phyloP scores from a whole-genome alignment of 2,329 filamentous ascomycete genomes.

The Stemphylium lycopersici region DNA sequence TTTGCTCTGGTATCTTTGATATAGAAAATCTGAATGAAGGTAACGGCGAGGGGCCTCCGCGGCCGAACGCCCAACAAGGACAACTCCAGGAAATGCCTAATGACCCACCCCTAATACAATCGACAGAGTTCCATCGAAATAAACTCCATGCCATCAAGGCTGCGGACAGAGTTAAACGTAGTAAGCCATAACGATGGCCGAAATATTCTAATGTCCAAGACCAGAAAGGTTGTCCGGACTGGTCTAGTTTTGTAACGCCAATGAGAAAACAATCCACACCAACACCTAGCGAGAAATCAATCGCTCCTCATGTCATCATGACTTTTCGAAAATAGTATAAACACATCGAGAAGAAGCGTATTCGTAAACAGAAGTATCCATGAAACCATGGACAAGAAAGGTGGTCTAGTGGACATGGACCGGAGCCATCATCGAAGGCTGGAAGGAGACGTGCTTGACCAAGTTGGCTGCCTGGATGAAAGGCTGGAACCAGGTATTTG shows the following conservation, averaged over 20 bases:
- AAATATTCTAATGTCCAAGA: conserved; percentile 29
- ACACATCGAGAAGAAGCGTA: conserved; percentile 44
- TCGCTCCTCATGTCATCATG: conserved; percentile 47
- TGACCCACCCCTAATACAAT: conserved; percentile 18
- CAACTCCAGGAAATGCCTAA: conserved; percentile 32
- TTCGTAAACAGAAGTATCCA: conserved; percentile 23
- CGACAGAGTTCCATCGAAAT: conserved; percentile 18
- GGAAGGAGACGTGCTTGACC: conserved; percentile 51
- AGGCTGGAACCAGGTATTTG: conserved; percentile 49
- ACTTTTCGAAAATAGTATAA: conserved; percentile 42
- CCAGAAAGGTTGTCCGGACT: conserved; percentile 22
- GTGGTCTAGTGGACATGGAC: conserved; percentile 45
- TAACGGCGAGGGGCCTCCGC: conserved; percentile 26
- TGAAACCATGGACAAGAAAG: not conserved
- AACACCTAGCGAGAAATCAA: conserved; percentile 40
- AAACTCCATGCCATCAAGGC: conserved; percentile 43
- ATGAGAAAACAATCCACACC: conserved; percentile 22
- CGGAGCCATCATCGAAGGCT: conserved; percentile 47
- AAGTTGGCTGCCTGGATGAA: conserved; percentile 50
- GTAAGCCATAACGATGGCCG: conserved; percentile 27
- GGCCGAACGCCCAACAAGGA: conserved; percentile 16
- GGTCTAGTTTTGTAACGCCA: conserved; percentile 44
- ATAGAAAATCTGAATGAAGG: conserved; percentile 35
- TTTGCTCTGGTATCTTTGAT: conserved; percentile 47
- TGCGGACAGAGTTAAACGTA: conserved; percentile 39